Conservation (phyloP, 1,139 yeast species). For the Starmera stellimalicola region DNA sequence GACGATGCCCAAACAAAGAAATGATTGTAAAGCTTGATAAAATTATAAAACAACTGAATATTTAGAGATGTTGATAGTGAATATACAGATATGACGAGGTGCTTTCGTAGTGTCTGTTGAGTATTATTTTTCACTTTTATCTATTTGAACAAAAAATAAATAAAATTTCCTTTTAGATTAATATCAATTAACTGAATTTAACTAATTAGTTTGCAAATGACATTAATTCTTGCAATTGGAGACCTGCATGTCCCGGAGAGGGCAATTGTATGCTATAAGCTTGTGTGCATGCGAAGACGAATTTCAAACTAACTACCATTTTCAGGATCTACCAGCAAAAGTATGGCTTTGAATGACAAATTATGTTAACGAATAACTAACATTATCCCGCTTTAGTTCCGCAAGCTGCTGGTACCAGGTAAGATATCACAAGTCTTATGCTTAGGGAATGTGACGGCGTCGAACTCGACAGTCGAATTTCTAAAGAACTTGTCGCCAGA, state of each 20-base stretch:
- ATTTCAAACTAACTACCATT: conserved; percentile 5
- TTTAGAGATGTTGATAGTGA: too few species aligned
- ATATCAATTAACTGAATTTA: too few species aligned
- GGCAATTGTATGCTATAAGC: conserved; percentile 37
- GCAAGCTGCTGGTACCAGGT: conserved; percentile 65
- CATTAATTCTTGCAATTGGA: conserved; percentile 76
- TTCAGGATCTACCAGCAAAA: conserved; percentile 31
- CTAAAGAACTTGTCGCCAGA: conserved; percentile 62
- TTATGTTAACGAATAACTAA: too few species aligned
- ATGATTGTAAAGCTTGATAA: too few species aligned
- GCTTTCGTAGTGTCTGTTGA: too few species aligned
- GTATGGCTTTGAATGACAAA: conserved; percentile 16
- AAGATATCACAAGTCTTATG: conserved; percentile 81
- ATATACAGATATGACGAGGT: too few species aligned
- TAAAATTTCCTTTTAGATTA: background rate
- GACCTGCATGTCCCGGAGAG: conserved; percentile 88
- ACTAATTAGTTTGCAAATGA: background rate
- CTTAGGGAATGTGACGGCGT: conserved; percentile 76
- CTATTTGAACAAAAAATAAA: too few species aligned
- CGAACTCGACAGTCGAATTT: conserved; percentile 52
- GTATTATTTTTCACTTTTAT: too few species aligned
- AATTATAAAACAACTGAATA: too few species aligned
- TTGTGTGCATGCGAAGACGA: background rate
- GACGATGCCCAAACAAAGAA: too few species aligned
- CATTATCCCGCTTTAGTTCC: conserved; percentile 35